Base-by-base conservation (phyloP, 2,329 filamentous ascomycete species). In the Ceratocystis variospora region DNA sequence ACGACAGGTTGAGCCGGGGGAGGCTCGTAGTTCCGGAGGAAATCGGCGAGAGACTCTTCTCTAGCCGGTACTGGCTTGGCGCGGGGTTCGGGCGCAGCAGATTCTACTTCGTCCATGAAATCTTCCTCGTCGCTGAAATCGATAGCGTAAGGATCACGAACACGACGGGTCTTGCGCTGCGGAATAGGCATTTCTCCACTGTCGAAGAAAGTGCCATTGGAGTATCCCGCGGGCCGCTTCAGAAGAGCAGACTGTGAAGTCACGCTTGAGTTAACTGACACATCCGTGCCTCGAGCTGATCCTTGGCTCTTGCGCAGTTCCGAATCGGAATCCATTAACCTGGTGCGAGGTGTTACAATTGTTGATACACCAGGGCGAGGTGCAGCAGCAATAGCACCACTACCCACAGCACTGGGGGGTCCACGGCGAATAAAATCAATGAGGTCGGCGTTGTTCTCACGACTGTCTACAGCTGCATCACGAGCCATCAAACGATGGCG, bases 361-460 rank as follows among this genome's bases (percentile, higher is more conserved):
- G 46, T 2, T 7, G 63, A 45, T 41, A 25, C 17, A 37, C 48
- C 55, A 0, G 82, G 86, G 65, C 90, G 83, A 78, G 95, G 96
- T 0, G 91, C 90, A 8, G 91, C 90, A 53, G 90, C 88, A 69
- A 95, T 94, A 28, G 89, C 85, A 67, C 85, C 88, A 69, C 83
- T 82, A 31, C 61, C 67, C 31, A 81, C 80, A 57, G 77, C 73
- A 68, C 78, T 81, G 0, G 89, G 87, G 2, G 91, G 91, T 0
- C 92, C 93, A 73, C 90, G 87, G 59, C 92, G 87, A 70, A 99
- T 95, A 74, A 99, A 97, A 73, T 97, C 92, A 70, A 96, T 96
- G 67, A 99, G 78, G 68, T 96, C 94, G 12, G 89, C 88, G 66
- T 87, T 95, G 70, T 87, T 86, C 63, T 84, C 84, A 63, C 79